Evolutionary conservation across 1,139 yeast genomes (phyloP), one percentile per base, ranked within the genome.

Genomic region (Pichia sp.): DNA sequence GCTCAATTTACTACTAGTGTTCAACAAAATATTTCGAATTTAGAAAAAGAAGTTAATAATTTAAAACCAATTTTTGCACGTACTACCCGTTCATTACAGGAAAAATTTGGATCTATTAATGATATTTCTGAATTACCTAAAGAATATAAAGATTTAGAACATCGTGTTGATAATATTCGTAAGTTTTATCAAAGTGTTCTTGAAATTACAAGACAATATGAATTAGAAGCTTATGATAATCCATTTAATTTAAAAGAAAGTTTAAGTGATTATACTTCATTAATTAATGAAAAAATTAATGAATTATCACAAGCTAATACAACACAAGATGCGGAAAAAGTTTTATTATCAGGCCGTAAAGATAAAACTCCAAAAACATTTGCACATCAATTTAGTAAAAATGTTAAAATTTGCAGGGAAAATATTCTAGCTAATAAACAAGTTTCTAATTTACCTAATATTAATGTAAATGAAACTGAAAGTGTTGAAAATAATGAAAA

Each of bases 121-220:
- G 89, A 81, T 49, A 72, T 72, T 39, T 75, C 84, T 48, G 86
- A 82, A 57, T 69, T 83, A 43, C 94, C 94, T 30, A 73, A 74
- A 36, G 88, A 82, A 50, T 84, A 84, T 61, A 69, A 76, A 48
- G 71, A 73, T 46, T 67, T 84, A 52, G 93, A 83, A 59, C 66
- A 70, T 47, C 75, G 74, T 54, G 79, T 82, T 47, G 91, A 80
- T 60, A 68, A 74, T 42, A 65, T 80, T 50, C 74, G 76, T 56
- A 68, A 68, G 42, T 72, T 78, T 49, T 78, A 78, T 62, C 74
- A 76, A 48, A 78, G 77, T 57, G 66, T 79, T 49, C 66, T 80
- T 42, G 68, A 70, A 23, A 75, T 76, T 51, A 75, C 83, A 33
- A 78, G 72, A 43, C 81, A 83, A 44, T 81, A 72, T 55, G 82